phyloP scores from a whole-genome alignment of 257 asterid species.

The Catharanthus roseus region DNA sequence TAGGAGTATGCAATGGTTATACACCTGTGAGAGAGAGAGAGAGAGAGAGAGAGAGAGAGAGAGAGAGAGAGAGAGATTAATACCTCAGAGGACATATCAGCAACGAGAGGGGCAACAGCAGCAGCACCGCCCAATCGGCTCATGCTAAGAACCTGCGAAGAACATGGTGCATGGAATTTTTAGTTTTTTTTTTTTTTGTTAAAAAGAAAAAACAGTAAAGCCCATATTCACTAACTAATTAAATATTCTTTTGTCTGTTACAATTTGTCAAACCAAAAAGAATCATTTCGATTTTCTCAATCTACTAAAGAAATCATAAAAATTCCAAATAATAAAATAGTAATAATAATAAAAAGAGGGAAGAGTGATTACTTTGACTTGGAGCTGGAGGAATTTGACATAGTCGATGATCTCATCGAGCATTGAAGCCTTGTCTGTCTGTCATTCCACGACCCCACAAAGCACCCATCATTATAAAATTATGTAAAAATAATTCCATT shows the following conservation, averaged over 20 bases:
- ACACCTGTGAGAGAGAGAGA: no score
- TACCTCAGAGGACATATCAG: constrained; percentile 78
- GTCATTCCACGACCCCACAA: constrained; percentile 46
- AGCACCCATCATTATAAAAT: constrained; percentile 8
- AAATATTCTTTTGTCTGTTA: constrained; percentile 20
- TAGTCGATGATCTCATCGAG: constrained; percentile 96
- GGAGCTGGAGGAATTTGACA: constrained; percentile 95
- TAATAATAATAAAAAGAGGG: constrained; percentile 3
- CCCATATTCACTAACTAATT: constrained; percentile 25
- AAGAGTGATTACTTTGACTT: constrained; percentile 76
- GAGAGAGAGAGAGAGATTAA: background rate
- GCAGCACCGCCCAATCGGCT: constrained; percentile 94
- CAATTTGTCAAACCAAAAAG: constrained; percentile 39
- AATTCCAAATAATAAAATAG: background rate
- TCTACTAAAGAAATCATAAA: no score
- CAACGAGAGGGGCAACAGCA: constrained; percentile 66
- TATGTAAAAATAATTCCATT: background rate
- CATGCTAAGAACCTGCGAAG: constrained; percentile 74
- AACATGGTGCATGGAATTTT: background rate
- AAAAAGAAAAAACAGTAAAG: no score
- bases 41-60: no score
- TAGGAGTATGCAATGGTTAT: no score
- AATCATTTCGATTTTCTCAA: constrained; percentile 22
- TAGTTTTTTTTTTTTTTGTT: background rate
- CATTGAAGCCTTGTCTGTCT: constrained; percentile 97